Evolutionary conservation across 2,329 filamentous ascomycete genomes (phyloP), one percentile per base, ranked within the genome.

Genomic region (Fusarium lateritium): DNA sequence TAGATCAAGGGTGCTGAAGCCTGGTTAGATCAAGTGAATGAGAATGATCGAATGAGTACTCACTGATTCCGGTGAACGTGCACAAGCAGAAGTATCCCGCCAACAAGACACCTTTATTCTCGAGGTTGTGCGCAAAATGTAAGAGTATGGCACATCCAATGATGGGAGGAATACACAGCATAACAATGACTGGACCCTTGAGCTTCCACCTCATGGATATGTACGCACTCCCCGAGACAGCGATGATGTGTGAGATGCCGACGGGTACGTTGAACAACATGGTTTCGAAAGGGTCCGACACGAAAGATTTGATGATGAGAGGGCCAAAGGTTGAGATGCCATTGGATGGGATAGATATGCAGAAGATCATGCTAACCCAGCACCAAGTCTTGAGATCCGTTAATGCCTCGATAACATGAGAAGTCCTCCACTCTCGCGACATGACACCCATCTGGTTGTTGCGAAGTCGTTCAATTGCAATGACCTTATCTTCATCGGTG

Each of bases 191-290:
- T 0, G 86, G 85, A 0, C 85, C 84, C 70, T 90, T 90, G 71
- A 83, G 82, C 71, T 87, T 88, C 71, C 83, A 80, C 26, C 78
- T 78, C 28, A 87, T 88, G 0, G 87, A 86, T 2, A 87, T 73
- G 70, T 82, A 88, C 2, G 87, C 87, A 15, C 86, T 86, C 6
- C 83, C 84, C 43, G 89, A 81, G 1, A 88, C 90, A 0, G 85
- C 83, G 19, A 89, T 78, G 22, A 90, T 82, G 67, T 91, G 88
- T 0, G 88, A 86, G 1, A 84, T 79, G 2, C 88, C 88, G 49
- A 89, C 86, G 0, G 86, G 87, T 45, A 89, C 88, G 63, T 89
- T 89, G 78, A 89, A 87, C 0, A 89, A 76, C 49, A 89, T 88
- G 0, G 87, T 88, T 17, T 83, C 78, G 54, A 89, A 88, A 7